A percentile compares a stretch with the other conserved stretches of the same genome.
Conservation (phyloP, 257 asterid genomes). For the Scutellaria minor region DNA sequence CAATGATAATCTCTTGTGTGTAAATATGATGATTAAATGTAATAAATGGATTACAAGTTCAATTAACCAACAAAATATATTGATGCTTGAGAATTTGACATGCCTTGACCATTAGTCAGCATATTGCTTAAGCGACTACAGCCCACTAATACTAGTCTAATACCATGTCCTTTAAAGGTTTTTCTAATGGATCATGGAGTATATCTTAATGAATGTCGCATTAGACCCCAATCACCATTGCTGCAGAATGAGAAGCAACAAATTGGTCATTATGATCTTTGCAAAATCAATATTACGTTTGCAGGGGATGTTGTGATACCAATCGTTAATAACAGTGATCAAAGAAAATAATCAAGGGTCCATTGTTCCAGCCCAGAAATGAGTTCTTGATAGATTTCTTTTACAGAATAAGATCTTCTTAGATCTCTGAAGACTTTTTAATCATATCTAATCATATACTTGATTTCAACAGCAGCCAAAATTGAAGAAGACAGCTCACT, state of each 20-base stretch:
- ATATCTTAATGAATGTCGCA: too few species aligned
- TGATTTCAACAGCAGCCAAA: conserved; percentile 21
- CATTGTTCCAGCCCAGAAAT: not conserved
- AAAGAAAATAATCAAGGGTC: not conserved
- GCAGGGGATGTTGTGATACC: not conserved
- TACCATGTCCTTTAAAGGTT: not conserved
- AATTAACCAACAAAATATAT: not conserved
- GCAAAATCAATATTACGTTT: not conserved
- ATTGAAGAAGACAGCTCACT: conserved; percentile 14
- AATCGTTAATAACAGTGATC: not conserved
- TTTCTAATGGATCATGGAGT: too few species aligned
- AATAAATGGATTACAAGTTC: not conserved
- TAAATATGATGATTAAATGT: not conserved
- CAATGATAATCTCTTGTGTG: not conserved
- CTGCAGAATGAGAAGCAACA: too few species aligned
- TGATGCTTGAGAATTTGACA: not conserved
- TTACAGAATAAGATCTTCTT: not conserved
- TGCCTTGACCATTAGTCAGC: not conserved
- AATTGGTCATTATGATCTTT: not conserved
- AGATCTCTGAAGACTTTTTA: not conserved
- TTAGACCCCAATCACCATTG: too few species aligned
- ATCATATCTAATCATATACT: not conserved
- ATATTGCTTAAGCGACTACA: conserved; percentile 12
- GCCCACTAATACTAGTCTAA: not conserved
- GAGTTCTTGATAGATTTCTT: not conserved